phyloP scores from a whole-genome alignment of 192 early-diverging fungal species.

The Helicostylum pulchrum region DNA sequence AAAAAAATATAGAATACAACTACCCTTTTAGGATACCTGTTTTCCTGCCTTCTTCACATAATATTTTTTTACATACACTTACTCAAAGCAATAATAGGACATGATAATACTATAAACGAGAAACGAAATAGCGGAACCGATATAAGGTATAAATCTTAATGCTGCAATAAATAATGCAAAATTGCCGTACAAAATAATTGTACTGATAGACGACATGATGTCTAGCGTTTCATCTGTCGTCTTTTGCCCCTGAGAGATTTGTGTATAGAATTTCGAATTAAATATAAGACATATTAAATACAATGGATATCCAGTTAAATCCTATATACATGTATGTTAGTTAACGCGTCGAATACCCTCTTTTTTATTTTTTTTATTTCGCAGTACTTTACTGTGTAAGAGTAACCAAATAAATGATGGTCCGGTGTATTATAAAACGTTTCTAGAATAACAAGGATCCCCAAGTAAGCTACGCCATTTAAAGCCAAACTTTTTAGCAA shows the following conservation, averaged over 20 bases:
- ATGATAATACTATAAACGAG: slow-evolving; percentile 26
- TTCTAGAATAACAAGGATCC: slow-evolving; percentile 28
- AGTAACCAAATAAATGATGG: slow-evolving; percentile 28
- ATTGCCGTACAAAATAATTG: slow-evolving; percentile 24
- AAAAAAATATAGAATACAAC: neutral
- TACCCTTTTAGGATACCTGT: neutral
- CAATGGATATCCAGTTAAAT: slow-evolving; percentile 29
- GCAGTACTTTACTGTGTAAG: slow-evolving; percentile 22
- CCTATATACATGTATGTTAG: slow-evolving; percentile 6
- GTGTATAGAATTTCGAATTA: slow-evolving; percentile 27
- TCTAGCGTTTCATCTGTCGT: neutral
- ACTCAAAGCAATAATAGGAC: slow-evolving; percentile 39
- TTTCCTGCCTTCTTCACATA: neutral
- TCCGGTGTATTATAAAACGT: slow-evolving; percentile 22
- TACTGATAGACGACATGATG: slow-evolving; percentile 19
- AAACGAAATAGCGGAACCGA: slow-evolving; percentile 20
- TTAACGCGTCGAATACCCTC: neutral
- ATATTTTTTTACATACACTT: slow-evolving; percentile 12
- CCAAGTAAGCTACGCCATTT: slow-evolving; percentile 30
- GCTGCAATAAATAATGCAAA: slow-evolving; percentile 22
- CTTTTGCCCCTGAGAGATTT: slow-evolving; percentile 18
- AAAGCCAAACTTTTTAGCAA: slow-evolving; percentile 25
- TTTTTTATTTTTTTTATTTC: too few species aligned
- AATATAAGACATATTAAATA: slow-evolving; percentile 24
- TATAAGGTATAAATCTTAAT: slow-evolving; percentile 21